A percentile compares a stretch with the other conserved stretches of the same genome.
phyloP scores from a whole-genome alignment of 2,329 filamentous ascomycete species.

The Fusarium avenaceum region DNA sequence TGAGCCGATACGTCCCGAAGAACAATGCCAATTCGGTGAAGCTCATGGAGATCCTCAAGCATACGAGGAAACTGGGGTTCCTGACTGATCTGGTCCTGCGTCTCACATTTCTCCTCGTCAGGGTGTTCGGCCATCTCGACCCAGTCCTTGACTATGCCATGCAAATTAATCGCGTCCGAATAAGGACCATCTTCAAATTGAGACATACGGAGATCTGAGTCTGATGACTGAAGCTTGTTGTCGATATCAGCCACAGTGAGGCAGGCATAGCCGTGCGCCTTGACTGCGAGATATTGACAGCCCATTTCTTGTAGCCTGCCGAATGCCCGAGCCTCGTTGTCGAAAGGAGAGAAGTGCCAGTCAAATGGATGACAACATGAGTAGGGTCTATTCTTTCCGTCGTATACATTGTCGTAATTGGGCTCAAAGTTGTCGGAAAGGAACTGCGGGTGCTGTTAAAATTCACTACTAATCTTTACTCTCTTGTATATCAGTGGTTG shows the following conservation, averaged over 20 bases:
- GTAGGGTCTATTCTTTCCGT: accelerated
- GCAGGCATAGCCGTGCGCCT: constrained; percentile 14
- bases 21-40: constrained; percentile 17
- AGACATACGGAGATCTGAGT: too few species aligned
- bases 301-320: constrained; percentile 5
- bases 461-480: neutral
- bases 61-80: constrained; percentile 3
- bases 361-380: constrained; percentile 8
- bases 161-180: too few species aligned
- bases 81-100: neutral
- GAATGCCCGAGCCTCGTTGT: constrained; percentile 26
- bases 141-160: constrained; percentile 28
- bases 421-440: neutral
- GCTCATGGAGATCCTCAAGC: constrained; percentile 2
- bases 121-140: constrained; percentile 1
- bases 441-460: neutral
- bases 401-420: neutral
- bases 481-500: too few species aligned
- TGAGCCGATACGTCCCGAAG: neutral
- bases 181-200: too few species aligned
- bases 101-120: neutral
- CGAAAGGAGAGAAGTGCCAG: constrained; percentile 13
- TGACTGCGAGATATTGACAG: constrained; percentile 14
- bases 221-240: neutral
- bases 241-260: neutral